These are phyloP conservation scores for Aspergillus funiculosus DNA, from an alignment of 495 filamentous ascomycete species.

Conservation along the genomic window DNA sequence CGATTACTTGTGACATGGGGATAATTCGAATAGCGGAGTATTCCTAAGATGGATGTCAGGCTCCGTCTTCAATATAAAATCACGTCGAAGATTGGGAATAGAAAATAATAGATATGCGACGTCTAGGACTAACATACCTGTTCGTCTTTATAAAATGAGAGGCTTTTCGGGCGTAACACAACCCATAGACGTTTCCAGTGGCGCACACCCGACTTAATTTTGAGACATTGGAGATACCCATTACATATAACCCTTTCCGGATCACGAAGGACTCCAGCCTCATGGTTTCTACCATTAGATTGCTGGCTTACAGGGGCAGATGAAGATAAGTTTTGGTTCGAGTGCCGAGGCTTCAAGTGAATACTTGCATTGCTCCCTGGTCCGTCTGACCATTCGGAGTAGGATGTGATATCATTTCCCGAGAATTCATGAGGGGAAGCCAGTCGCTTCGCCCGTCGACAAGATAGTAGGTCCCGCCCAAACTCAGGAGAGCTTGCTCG, in stretches of 20 bases:
- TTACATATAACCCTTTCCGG: constrained; percentile 81
- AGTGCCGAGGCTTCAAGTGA: constrained; percentile 27
- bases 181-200: constrained; percentile 96
- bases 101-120: neutral
- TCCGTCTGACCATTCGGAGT: constrained; percentile 84
- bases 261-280: constrained; percentile 51
- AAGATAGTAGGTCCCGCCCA: constrained; percentile 28
- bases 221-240: constrained; percentile 80
- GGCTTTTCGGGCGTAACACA: constrained; percentile 77
- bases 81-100: too few relatives aligned
- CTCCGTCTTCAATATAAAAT: neutral
- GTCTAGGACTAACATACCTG: constrained; percentile 35
- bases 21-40: constrained; percentile 83
- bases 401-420: constrained; percentile 78
- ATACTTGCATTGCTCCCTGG: constrained; percentile 27
- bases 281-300: constrained; percentile 48
- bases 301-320: constrained; percentile 27
- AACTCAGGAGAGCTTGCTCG: constrained; percentile 45
- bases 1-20: constrained; percentile 71
- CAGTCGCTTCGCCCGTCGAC: constrained; percentile 30
- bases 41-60: too few relatives aligned
- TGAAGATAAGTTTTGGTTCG: constrained; percentile 28
- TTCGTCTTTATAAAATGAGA: constrained; percentile 92
- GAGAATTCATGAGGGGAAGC: constrained; percentile 69
- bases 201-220: constrained; percentile 77